A percentile compares a stretch with the other conserved stretches of the same genome.
phyloP scores from a whole-genome alignment of 345 rosid genomes.

The Citrus maxima region DNA sequence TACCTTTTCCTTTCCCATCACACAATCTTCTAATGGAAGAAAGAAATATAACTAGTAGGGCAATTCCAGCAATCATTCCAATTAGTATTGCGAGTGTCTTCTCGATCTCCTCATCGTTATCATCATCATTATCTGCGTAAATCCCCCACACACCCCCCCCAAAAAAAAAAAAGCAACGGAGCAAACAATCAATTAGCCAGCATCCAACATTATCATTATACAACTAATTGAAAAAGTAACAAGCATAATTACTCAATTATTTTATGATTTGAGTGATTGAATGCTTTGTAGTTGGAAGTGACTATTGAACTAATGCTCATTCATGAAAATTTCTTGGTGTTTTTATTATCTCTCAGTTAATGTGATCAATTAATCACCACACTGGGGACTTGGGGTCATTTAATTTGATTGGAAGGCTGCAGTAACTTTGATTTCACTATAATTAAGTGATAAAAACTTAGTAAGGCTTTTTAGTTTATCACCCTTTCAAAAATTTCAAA shows the following conservation, averaged over 20 bases:
- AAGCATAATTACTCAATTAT: conserved; percentile 2
- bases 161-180: neutral
- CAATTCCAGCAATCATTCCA: conserved; percentile 84
- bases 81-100: conserved; percentile 88
- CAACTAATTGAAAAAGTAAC: neutral
- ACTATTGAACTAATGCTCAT: neutral
- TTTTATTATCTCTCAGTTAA: neutral
- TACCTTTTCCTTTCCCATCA: conserved; percentile 67
- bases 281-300: neutral
- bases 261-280: neutral
- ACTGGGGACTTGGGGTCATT: neutral
- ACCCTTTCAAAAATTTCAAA: neutral
- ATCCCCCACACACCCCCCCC: neutral
- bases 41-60: conserved; percentile 63
- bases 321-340: neutral
- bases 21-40: conserved; percentile 62
- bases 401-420: neutral
- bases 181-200: neutral
- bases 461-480: too few species aligned
- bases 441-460: neutral
- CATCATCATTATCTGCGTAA: conserved; percentile 25
- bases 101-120: conserved; percentile 70
- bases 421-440: neutral
- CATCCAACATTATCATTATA: neutral
- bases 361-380: neutral